A percentile compares a stretch with the other conserved stretches of the same genome.
Evolutionary conservation across 805 yeast genomes (phyloP).

Genomic region (Sugiyamaella smithiae): DNA sequence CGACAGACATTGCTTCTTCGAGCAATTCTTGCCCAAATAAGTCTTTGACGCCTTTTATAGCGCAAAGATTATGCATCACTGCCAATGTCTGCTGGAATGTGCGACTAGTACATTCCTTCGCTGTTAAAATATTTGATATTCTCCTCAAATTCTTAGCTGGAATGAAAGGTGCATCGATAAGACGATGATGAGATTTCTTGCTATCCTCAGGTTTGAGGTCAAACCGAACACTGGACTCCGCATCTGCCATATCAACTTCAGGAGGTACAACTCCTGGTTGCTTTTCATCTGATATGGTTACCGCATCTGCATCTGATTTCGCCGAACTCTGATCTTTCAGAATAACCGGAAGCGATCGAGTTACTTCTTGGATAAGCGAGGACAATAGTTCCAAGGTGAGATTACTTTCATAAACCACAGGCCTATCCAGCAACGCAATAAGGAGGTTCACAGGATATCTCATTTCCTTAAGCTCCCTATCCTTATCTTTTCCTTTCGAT

Average conservation of each 20-base stretch:
- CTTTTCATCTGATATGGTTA: conserved; percentile 10
- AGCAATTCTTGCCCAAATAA: conserved; percentile 69
- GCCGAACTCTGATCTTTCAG: conserved; percentile 41
- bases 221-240: neutral
- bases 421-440: conserved; percentile 58
- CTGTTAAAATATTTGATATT: conserved; percentile 63
- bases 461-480: conserved; percentile 34
- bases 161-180: conserved; percentile 51
- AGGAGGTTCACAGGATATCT: conserved; percentile 70
- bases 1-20: conserved; percentile 57
- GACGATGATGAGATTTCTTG: conserved; percentile 13
- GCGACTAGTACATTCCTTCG: conserved; percentile 80
- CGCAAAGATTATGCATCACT: conserved; percentile 72
- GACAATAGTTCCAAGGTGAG: conserved; percentile 75
- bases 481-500: conserved; percentile 33
- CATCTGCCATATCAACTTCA: conserved; percentile 5
- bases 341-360: conserved; percentile 64
- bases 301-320: conserved; percentile 26
- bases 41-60: conserved; percentile 56
- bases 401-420: conserved; percentile 66
- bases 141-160: conserved; percentile 59
- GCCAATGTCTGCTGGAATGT: conserved; percentile 82
- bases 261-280: neutral
- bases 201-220: conserved; percentile 3
- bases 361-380: conserved; percentile 69